phyloP scores from a whole-genome alignment of 2,329 filamentous ascomycete genomes.

The Paraphaeosphaeria sporulosa region DNA sequence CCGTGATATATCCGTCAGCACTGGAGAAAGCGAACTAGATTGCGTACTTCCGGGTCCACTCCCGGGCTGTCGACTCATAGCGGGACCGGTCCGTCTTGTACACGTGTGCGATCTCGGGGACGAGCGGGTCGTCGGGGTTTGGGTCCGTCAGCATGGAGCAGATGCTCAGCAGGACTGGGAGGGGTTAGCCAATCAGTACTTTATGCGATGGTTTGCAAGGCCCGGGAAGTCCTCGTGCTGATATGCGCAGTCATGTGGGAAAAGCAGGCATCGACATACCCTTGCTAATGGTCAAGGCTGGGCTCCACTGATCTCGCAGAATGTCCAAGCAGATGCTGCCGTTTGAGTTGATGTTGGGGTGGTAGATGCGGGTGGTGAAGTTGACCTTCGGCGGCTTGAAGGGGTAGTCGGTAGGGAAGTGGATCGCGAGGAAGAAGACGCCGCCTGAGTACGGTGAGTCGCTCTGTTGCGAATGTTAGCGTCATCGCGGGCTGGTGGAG shows the following conservation, averaged over 20 bases:
- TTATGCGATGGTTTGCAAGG: neutral
- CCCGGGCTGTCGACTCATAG: slow-evolving; percentile 94
- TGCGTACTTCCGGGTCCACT: slow-evolving; percentile 99
- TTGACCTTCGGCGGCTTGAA: slow-evolving; percentile 99
- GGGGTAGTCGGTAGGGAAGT: slow-evolving; percentile 99
- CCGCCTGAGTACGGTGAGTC: slow-evolving; percentile 98
- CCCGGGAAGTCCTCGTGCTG: neutral
- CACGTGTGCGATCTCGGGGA: slow-evolving; percentile 98
- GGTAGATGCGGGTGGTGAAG: slow-evolving; percentile 99
- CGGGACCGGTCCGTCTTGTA: slow-evolving; percentile 98
- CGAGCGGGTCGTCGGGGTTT: slow-evolving; percentile 97
- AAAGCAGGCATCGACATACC: slow-evolving; percentile 63
- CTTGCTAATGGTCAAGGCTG: slow-evolving; percentile 97
- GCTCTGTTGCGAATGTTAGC: slow-evolving; percentile 63
- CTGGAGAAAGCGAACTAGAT: slow-evolving; percentile 64
- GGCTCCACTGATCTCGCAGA: slow-evolving; percentile 98
- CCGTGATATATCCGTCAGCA: slow-evolving; percentile 33
- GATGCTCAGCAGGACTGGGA: slow-evolving; percentile 89
- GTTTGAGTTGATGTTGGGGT: slow-evolving; percentile 99
- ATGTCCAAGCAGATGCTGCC: slow-evolving; percentile 99
- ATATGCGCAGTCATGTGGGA: neutral
- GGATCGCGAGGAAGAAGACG: slow-evolving; percentile 98
- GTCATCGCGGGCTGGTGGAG: slow-evolving; percentile 12
- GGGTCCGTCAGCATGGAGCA: slow-evolving; percentile 99
- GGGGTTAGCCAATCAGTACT: slow-evolving; percentile 28